Conservation (phyloP, 805 yeast genomes). For the Ogataea parapolymorpha region DNA sequence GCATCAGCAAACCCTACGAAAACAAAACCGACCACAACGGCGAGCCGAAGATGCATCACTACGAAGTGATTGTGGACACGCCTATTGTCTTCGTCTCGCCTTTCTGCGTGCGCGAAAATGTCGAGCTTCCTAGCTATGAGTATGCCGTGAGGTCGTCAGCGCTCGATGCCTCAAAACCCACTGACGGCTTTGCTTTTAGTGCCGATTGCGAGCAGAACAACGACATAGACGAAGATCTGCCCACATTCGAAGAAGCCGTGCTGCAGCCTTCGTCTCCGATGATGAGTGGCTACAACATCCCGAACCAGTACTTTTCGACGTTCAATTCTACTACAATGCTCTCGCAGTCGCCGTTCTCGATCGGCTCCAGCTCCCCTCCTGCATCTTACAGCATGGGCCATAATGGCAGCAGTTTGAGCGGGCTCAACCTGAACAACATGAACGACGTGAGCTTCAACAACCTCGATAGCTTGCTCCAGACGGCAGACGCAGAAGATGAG, state of each 20-base stretch:
- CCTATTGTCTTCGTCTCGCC: conserved; percentile 58
- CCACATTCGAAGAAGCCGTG: conserved; percentile 67
- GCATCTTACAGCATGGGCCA: conserved; percentile 21
- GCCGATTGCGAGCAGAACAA: conserved; percentile 9
- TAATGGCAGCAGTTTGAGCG: background rate
- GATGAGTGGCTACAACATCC: conserved; percentile 34
- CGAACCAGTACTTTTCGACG: conserved; percentile 32
- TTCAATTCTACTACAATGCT: conserved; percentile 27
- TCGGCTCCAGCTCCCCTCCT: conserved; percentile 25
- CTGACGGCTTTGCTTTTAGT: conserved; percentile 12
- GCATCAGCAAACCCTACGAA: conserved; percentile 63
- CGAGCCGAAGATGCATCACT: conserved; percentile 57
- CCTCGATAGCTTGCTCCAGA: conserved; percentile 22
- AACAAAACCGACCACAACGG: conserved; percentile 29
- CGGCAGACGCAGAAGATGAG: conserved; percentile 6
- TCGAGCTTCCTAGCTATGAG: conserved; percentile 40
- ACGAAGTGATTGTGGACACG: conserved; percentile 77
- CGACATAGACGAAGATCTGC: conserved; percentile 35
- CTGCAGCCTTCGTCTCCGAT: conserved; percentile 45
- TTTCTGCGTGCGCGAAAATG: conserved; percentile 30
- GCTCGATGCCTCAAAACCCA: conserved; percentile 12
- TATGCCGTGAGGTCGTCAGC: conserved; percentile 26
- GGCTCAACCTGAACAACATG: conserved; percentile 1
- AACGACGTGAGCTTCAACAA: conserved; percentile 21
- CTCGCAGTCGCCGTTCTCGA: conserved; percentile 39